Conservation (phyloP, 768 basidiomycete species). For the Lentinula lateritia region DNA sequence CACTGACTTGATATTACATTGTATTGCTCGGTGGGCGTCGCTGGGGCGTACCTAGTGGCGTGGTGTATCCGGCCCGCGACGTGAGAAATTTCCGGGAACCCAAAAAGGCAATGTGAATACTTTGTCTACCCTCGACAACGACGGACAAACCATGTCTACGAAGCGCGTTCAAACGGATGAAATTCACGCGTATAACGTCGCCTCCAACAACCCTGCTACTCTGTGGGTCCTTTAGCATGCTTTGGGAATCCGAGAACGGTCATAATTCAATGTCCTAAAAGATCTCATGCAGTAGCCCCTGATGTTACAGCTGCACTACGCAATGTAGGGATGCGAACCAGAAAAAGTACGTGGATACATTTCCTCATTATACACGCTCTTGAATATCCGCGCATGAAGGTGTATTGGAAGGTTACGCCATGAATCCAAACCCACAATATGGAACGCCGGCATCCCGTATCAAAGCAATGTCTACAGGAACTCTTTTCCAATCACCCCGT, state of each 20-base stretch:
- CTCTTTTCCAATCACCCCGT: constrained; percentile 50
- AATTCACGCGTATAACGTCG: constrained; percentile 18
- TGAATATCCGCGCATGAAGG: constrained; percentile 27
- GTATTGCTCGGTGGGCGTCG: background rate
- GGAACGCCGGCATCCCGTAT: constrained; percentile 26
- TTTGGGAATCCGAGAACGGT: constrained; percentile 5
- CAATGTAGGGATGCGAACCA: constrained; percentile 49
- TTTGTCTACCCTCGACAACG: background rate
- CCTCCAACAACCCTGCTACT: constrained; percentile 12
- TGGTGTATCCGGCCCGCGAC: too few relatives aligned
- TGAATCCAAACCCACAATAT: constrained; percentile 14
- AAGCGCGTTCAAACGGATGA: constrained; percentile 32
- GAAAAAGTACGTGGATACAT: constrained; percentile 46
- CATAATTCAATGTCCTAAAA: constrained; percentile 8
- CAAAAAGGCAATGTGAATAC: background rate
- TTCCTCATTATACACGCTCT: constrained; percentile 13
- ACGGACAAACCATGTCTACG: constrained; percentile 13
- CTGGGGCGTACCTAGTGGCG: background rate
- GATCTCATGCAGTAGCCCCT: constrained; percentile 30
- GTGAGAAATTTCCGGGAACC: background rate
- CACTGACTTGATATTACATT: too few relatives aligned
- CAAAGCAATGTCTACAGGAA: constrained; percentile 32
- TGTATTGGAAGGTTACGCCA: constrained; percentile 56
- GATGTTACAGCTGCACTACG: constrained; percentile 52
- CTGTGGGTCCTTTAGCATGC: constrained; percentile 20